phyloP scores from a whole-genome alignment of 306 rosid genomes.

The Prunus mume region DNA sequence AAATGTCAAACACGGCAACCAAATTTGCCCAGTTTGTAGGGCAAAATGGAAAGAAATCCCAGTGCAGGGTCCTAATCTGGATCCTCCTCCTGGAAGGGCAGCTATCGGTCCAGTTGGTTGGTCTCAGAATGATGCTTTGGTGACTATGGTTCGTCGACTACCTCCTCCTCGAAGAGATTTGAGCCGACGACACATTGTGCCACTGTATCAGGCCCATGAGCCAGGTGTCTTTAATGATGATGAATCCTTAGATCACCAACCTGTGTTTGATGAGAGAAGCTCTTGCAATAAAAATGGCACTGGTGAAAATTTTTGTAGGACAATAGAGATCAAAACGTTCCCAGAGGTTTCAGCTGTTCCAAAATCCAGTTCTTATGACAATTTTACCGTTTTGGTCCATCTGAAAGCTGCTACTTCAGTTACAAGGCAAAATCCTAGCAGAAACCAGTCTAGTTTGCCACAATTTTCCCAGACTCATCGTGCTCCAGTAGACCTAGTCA shows the following conservation, averaged over 20 bases:
- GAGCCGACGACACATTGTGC: slow-evolving; percentile 68
- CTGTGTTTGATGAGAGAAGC: slow-evolving; percentile 39
- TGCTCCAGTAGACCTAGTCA: slow-evolving; percentile 94
- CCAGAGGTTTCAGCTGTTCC: slow-evolving; percentile 77
- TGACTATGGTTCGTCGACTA: slow-evolving; percentile 73
- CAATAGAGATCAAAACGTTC: slow-evolving; percentile 62
- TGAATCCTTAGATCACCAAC: slow-evolving; percentile 65
- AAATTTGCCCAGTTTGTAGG: slow-evolving; percentile 91
- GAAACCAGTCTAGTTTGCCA: slow-evolving; percentile 46
- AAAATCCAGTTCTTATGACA: slow-evolving; percentile 41
- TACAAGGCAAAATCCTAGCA: slow-evolving; percentile 30
- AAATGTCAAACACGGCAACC: slow-evolving; percentile 87
- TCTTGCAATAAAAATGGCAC: slow-evolving; percentile 27
- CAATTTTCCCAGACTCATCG: slow-evolving; percentile 62
- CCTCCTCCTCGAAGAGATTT: slow-evolving; percentile 71
- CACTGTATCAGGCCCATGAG: slow-evolving; percentile 73
- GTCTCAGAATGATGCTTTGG: slow-evolving; percentile 79
- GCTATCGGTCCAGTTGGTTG: slow-evolving; percentile 62
- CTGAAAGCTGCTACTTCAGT: slow-evolving; percentile 71
- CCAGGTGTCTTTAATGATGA: slow-evolving; percentile 84
- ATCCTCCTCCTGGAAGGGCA: slow-evolving; percentile 49
- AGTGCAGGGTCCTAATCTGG: slow-evolving; percentile 56
- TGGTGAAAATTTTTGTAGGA: slow-evolving; percentile 36
- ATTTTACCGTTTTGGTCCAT: slow-evolving; percentile 76
- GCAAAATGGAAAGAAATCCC: slow-evolving; percentile 98